Conservation (phyloP, 441 rosid species). For the Jatropha podagrica region DNA sequence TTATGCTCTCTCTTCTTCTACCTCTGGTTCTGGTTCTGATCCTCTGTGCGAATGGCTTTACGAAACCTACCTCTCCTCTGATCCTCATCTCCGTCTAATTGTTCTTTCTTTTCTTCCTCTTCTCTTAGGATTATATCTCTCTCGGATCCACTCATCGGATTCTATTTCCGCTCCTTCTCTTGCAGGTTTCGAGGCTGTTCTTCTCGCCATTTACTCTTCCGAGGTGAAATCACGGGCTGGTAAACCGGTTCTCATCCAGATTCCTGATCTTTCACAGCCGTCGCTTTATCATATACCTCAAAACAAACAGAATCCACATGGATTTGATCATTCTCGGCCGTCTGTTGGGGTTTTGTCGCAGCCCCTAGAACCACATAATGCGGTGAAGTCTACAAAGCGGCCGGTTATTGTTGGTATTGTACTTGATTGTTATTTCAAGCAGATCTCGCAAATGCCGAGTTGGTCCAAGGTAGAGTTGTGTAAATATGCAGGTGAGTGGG, state of each 20-base stretch:
- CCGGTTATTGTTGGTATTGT: slow-evolving; percentile 68
- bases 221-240: slow-evolving; percentile 77
- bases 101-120: slow-evolving; percentile 83
- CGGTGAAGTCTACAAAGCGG: slow-evolving; percentile 86
- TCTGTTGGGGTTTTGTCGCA: slow-evolving; percentile 62
- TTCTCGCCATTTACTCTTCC: slow-evolving; percentile 75
- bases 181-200: slow-evolving; percentile 90
- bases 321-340: slow-evolving; percentile 31
- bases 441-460: slow-evolving; percentile 75
- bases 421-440: slow-evolving; percentile 68
- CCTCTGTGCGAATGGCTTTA: slow-evolving; percentile 95
- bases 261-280: slow-evolving; percentile 87
- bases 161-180: slow-evolving; percentile 59
- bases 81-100: slow-evolving; percentile 72
- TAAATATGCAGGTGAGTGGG: slow-evolving; percentile 59
- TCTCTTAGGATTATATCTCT: slow-evolving; percentile 60
- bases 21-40: slow-evolving; percentile 81
- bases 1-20: slow-evolving; percentile 41
- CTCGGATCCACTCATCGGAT: slow-evolving; percentile 65
- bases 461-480: slow-evolving; percentile 88
- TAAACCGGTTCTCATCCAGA: slow-evolving; percentile 59
- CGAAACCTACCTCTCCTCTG: slow-evolving; percentile 77
- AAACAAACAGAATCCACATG: slow-evolving; percentile 25
- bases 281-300: slow-evolving; percentile 83
- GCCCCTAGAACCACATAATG: slow-evolving; percentile 81